Base-by-base conservation (phyloP, 2,329 filamentous ascomycete species). In the Beauveria rudraprayagi region DNA sequence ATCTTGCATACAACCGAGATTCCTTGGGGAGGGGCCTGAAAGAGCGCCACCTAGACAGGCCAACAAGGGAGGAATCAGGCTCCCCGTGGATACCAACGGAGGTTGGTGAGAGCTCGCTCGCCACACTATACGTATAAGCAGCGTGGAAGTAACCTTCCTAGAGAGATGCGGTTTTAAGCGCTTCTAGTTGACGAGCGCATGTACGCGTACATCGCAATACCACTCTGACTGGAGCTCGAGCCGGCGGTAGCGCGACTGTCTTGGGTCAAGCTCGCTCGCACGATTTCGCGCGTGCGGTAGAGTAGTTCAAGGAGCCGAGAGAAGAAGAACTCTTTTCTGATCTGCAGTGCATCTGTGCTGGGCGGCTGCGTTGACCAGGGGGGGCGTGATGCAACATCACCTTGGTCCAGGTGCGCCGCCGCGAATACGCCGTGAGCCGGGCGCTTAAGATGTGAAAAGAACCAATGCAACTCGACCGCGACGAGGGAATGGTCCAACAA, bases 361-460 rank as follows among this genome's bases (percentile, higher is more conserved):
- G 56, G 56, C 56, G 56, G 56, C 48, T 59, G 37, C 47, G 14
- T 9, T 40, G 26, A 52, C 34, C 26, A 34, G 46, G 56, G 54
- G 55, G 56, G 47, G 46, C 46, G 47, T 59, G 56, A 52, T 59
- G 56, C 56, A 59, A 52, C 56, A 59, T 59, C 34, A 40, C n/a
- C 8, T 14, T 28, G 26, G 53, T 17, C 55, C 16, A 19, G 24
- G 6, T 44, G 24, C 43, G 37, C 43, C 54, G 43, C 52, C 43
- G 43, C 40, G 19, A 43, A 28, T 14, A 22, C 22, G 16, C 47
- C 47, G 37, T 46, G 56, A 59, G 56, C 37, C 34, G 24, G 56
- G 56, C 56, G 56, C 56, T 59, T 59, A 59, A 53, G 52, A 52
- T 22, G 24, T 8, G 47, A 43, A 52, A 51, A 52, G 34, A 24